phyloP scores from a whole-genome alignment of 2,329 filamentous ascomycete species.

The Botrytis squamosa region DNA sequence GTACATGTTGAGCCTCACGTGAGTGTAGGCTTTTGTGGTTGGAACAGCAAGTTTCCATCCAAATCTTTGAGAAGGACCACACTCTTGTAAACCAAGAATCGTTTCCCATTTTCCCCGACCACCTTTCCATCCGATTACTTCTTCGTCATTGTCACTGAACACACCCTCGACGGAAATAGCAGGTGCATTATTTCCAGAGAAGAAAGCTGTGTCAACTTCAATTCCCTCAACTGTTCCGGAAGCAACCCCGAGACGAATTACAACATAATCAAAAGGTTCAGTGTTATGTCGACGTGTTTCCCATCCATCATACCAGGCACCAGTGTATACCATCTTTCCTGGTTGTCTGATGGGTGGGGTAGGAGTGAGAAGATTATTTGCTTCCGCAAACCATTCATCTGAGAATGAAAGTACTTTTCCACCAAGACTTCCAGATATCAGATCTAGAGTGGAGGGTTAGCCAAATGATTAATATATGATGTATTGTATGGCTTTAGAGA shows the following conservation, averaged over 20 bases:
- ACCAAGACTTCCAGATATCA: constrained; percentile 60
- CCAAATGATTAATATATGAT: neutral
- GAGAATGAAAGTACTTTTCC: constrained; percentile 65
- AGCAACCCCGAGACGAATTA: constrained; percentile 65
- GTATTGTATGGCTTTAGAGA: neutral
- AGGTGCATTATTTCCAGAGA: constrained; percentile 79
- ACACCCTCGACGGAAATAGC: constrained; percentile 75
- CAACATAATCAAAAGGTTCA: constrained; percentile 64
- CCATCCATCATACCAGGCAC: constrained; percentile 71
- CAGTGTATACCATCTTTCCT: constrained; percentile 67
- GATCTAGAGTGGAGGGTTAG: constrained; percentile 46
- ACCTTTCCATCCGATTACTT: constrained; percentile 62
- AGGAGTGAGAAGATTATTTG: constrained; percentile 62
- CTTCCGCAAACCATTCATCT: constrained; percentile 68
- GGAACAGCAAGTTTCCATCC: constrained; percentile 65
- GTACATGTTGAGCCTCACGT: constrained; percentile 81
- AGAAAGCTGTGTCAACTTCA: constrained; percentile 79
- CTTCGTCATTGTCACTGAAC: constrained; percentile 64
- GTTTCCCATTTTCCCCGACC: constrained; percentile 66
- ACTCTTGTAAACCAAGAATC: constrained; percentile 67
- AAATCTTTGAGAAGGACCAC: constrained; percentile 71
- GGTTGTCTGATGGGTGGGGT: constrained; percentile 60
- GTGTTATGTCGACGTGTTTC: constrained; percentile 66
- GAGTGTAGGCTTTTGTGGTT: constrained; percentile 69
- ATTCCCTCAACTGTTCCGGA: constrained; percentile 71